Evolutionary conservation across 495 filamentous ascomycete species (phyloP), one percentile per base, ranked within the genome.

Genomic region (Penicillium steckii): DNA sequence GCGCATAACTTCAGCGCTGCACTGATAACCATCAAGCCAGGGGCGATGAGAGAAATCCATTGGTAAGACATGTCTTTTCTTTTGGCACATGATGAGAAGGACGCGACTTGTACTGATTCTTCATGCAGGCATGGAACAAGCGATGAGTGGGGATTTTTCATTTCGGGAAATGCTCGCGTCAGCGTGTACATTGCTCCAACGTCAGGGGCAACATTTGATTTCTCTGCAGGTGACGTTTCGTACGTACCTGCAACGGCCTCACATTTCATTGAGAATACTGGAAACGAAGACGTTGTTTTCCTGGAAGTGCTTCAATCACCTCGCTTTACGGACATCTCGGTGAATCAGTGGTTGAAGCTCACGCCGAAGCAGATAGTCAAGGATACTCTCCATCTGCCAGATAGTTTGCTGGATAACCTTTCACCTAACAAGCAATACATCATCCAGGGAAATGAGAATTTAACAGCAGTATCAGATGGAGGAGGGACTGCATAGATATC

Each of bases 111-210:
- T 44, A 43, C 32, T 12, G 8, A 9, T 33, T 8, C 22, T 33
- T 2, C 8, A 17, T 26, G 0, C 37, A 50, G 48, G 48, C 48
- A 50, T 18, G 40, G 38, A 6, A 50, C 25, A 29, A 50, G 48
- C 18, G 48, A 50, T 18, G 48, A 50, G 10, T 50, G 48, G 48
- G 48, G 48, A 18, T 50, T 50, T 17, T 50, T 50, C 38, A 22
- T 50, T 12, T 25, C 38, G 4, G 48, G 48, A 7, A 44, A 44
- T 17, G 48, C 48, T n/a, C 25, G 48, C 15, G 48, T 44, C 17
- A 50, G 38, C 26, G 21, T 50, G 2, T 50, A 50, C 13, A 27
- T 32, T 23, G 48, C 48, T 3, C 48, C 48, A 10, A 44, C 48
- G 0, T 32, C 48, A n/a, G 48, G 48, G 3, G 48, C 40, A 0